Conservation (phyloP, 257 asterid species). For the Agastache rugosa region DNA sequence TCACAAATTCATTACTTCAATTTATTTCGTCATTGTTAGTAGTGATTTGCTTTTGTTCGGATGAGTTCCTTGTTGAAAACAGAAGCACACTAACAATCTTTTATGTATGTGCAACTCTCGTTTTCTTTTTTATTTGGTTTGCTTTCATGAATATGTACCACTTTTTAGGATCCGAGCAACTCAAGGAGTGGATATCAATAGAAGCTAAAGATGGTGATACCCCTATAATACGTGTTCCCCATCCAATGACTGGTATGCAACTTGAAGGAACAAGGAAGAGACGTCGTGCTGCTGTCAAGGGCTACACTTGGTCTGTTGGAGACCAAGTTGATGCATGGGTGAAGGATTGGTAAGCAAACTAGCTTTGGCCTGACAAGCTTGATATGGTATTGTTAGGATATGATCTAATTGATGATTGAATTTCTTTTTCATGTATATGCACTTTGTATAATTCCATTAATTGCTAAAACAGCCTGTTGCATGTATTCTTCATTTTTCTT, state of each 20-base stretch:
- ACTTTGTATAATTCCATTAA: background rate
- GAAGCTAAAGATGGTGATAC: constrained; percentile 59
- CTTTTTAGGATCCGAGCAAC: constrained; percentile 53
- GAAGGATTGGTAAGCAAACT: constrained; percentile 65
- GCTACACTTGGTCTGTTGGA: constrained; percentile 80
- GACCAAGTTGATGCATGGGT: constrained; percentile 91
- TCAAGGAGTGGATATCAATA: constrained; percentile 87
- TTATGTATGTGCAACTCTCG: background rate
- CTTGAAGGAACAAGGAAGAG: constrained; percentile 84
- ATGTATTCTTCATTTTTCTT: constrained; percentile 4
- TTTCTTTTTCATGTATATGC: constrained; percentile 2
- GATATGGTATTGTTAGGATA: background rate
- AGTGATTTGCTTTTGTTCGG: constrained; percentile 8
- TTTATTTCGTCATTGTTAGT: constrained; percentile 1
- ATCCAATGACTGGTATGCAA: constrained; percentile 57
- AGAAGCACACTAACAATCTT: background rate
- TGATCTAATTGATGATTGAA: constrained; percentile 18
- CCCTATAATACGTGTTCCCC: constrained; percentile 74
- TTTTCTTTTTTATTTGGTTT: background rate
- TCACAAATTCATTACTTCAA: background rate
- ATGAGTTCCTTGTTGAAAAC: constrained; percentile 10
- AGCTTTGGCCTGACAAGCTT: constrained; percentile 12
- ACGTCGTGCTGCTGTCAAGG: constrained; percentile 73
- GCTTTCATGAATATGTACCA: constrained; percentile 16
- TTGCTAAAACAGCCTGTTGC: constrained; percentile 9